phyloP scores from a whole-genome alignment of 768 basidiomycete species.

The Tremella fuciformis region DNA sequence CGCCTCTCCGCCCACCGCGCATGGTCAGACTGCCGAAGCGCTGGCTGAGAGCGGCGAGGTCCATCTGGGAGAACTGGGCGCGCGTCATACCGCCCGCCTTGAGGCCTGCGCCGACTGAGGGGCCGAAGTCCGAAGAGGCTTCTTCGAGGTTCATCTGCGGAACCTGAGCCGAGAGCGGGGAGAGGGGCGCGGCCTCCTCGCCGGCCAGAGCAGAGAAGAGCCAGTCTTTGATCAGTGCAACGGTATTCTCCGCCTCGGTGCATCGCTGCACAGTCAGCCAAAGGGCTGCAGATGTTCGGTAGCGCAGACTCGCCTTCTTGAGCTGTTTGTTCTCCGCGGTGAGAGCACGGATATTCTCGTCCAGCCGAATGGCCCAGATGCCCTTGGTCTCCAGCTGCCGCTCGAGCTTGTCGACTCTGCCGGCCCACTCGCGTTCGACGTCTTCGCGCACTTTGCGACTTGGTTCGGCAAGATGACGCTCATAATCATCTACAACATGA shows the following conservation, averaged over 20 bases:
- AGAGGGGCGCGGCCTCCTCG: constrained; percentile 4
- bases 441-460: constrained; percentile 48
- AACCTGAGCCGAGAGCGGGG: not conserved
- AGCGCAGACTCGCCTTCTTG: not conserved
- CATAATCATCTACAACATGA: constrained; percentile 45
- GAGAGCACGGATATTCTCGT: constrained; percentile 43
- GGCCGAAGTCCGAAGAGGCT: constrained; percentile 28
- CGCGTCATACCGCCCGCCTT: constrained; percentile 15
- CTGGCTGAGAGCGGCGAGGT: constrained; percentile 34
- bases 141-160: constrained; percentile 13
- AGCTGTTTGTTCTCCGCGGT: constrained; percentile 37
- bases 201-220: constrained; percentile 17
- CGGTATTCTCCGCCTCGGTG: constrained; percentile 29
- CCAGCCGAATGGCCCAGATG: constrained; percentile 45
- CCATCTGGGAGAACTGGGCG: constrained; percentile 37
- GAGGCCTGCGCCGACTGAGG: not conserved
- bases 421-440: constrained; percentile 47
- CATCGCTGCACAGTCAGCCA: constrained; percentile 13
- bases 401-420: constrained; percentile 38
- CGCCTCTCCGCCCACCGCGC: constrained; percentile 15
- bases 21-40: constrained; percentile 32
- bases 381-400: constrained; percentile 35
- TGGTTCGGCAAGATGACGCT: constrained; percentile 46
- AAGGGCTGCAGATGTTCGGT: too few species aligned
- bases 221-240: constrained; percentile 30